Evolutionary conservation across 2,329 filamentous ascomycete genomes (phyloP).

Genomic region (Fusarium coicis): DNA sequence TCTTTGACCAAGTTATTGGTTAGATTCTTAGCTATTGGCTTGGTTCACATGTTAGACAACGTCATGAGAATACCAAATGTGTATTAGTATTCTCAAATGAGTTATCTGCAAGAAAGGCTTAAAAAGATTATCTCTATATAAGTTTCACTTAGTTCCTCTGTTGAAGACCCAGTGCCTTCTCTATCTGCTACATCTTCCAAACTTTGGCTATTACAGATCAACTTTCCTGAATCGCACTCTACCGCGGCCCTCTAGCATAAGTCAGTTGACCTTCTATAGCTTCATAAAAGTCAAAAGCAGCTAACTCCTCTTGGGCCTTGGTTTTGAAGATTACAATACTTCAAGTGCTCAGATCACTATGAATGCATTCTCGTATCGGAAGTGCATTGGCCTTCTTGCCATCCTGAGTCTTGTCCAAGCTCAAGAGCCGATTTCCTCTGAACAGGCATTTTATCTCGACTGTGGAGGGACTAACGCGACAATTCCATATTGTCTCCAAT

Average conservation of each 20-base stretch:
- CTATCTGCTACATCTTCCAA: not conserved
- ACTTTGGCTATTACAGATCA: not conserved
- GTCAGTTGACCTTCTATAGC: not conserved
- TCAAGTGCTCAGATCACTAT: not conserved
- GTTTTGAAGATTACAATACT: rapidly evolving
- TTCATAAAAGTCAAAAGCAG: not conserved
- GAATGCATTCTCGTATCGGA: not conserved
- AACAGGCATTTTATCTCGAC: not conserved
- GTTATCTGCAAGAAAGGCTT: no score
- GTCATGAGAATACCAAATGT: not conserved
- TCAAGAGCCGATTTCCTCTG: not conserved
- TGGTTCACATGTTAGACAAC: not conserved
- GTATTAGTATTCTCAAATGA: not conserved
- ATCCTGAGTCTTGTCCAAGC: not conserved
- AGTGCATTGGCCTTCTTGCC: not conserved
- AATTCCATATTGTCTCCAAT: not conserved
- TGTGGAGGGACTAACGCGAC: not conserved
- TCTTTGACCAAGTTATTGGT: not conserved
- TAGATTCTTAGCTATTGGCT: not conserved
- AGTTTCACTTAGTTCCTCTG: rapidly evolving
- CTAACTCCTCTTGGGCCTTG: not conserved
- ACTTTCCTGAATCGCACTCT: not conserved
- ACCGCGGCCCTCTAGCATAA: not conserved
- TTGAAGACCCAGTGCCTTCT: rapidly evolving
- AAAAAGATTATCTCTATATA: not conserved